A percentile compares a stretch with the other conserved stretches of the same genome.
phyloP scores from a whole-genome alignment of 2,329 filamentous ascomycete species.

The Achaetomium macrosporum region DNA sequence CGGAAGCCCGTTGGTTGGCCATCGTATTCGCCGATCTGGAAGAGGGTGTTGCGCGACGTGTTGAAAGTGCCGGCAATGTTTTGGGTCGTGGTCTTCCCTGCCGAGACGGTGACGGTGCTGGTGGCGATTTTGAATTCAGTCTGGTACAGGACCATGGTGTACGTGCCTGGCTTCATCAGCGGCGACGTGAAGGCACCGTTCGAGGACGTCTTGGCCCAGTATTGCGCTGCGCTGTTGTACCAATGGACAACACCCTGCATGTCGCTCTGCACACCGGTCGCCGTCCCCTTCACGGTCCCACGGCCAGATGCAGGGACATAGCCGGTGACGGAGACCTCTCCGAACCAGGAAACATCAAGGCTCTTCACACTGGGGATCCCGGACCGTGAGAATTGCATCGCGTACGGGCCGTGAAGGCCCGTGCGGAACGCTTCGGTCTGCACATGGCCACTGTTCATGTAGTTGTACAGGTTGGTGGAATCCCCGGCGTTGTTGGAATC shows the following conservation, averaged over 20 bases:
- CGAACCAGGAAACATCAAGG: constrained; percentile 48
- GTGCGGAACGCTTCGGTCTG: constrained; percentile 57
- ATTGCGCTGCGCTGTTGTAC: constrained; percentile 58
- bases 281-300: constrained; percentile 56
- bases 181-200: constrained; percentile 57
- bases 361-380: constrained; percentile 43
- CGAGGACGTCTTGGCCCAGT: constrained; percentile 55
- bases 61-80: constrained; percentile 43
- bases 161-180: constrained; percentile 61
- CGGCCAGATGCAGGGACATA: constrained; percentile 51
- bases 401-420: constrained; percentile 62
- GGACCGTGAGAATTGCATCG: constrained; percentile 53
- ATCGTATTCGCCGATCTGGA: constrained; percentile 61
- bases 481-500: constrained; percentile 57
- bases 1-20: constrained; percentile 58
- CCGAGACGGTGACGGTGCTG: constrained; percentile 43
- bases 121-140: constrained; percentile 51
- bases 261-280: constrained; percentile 47
- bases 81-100: constrained; percentile 43
- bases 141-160: constrained; percentile 62
- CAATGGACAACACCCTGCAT: constrained; percentile 58
- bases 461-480: constrained; percentile 57
- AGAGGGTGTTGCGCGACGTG: constrained; percentile 48
- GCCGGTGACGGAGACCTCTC: constrained; percentile 49
- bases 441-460: constrained; percentile 62